Evolutionary conservation across 1,284 basidiomycete species (phyloP), one percentile per base, ranked within the genome.

Genomic region (Cryptococcus depauperatus): DNA sequence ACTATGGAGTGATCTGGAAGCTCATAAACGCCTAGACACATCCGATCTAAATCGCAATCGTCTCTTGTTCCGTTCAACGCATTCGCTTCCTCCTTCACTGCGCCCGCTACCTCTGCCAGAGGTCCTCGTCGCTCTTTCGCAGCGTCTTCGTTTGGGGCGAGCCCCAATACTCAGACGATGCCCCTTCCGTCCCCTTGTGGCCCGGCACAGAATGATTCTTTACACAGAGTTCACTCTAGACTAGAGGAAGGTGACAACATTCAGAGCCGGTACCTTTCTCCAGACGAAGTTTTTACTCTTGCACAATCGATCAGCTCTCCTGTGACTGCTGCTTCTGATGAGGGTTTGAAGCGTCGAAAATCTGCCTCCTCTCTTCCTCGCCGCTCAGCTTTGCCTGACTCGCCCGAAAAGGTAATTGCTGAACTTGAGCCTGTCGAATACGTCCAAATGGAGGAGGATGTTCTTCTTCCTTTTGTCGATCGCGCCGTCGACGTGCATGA

Each of bases 391-490:
- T 14, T 28, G 4, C 38, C 37, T 28, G 38, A 40, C 32, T 14
- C 50, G 41, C 5, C 29, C 5, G 43, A 54, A 23, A 41, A 42
- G 25, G 57, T 57, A 18, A 59, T 61, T 5, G 45, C 62, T 5
- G 67, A 64, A 10, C 56, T 71, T 28, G 69, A 71, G 50, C 68
- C 69, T 0, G 63, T 71, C 42, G 68, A 71, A 41, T 71, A 70
- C 35, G 56, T 65, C 14, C 62, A 69, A 41, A 54, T 71, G 52
- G 62, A 66, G 22, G 58, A 66, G 5, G 64, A 66, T 34, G 56
- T 59, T 4, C 55, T 68, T 11, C 52, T 71, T 16, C 69, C 69
- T 0, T 71, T 62, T 50, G 55, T 67, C 28, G 58, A 69, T 27
- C 59, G 69, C 9, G 57, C 62, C 1, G 25, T 27, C 21, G 66